Conservation (phyloP, 441 rosid species). For the Populus hybrid region DNA sequence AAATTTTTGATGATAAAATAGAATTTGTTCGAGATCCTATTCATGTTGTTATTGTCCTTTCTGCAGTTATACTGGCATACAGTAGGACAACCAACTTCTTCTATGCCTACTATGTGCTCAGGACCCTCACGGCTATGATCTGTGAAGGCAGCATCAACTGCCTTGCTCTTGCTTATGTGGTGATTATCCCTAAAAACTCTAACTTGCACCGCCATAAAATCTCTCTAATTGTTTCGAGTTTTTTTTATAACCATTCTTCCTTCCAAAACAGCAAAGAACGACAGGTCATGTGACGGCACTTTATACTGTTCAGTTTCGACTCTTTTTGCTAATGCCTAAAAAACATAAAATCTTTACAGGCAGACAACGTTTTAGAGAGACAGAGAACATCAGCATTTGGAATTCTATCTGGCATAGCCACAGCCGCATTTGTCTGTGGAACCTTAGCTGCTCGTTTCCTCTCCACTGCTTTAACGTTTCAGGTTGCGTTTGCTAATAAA, state of each 20-base stretch:
- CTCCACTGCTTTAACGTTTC: constrained; percentile 48
- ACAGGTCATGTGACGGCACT: too few species aligned
- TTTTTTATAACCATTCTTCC: too few species aligned
- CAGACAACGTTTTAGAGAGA: constrained; percentile 46
- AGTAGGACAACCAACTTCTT: constrained; percentile 57
- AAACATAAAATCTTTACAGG: constrained; percentile 34
- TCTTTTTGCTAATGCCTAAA: too few species aligned
- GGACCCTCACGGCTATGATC: constrained; percentile 62
- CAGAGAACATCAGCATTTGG: constrained; percentile 68
- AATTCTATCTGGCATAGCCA: constrained; percentile 50
- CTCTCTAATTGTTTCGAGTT: too few species aligned
- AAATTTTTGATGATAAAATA: too few species aligned
- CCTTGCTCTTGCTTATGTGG: constrained; percentile 88
- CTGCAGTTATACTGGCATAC: constrained; percentile 74
- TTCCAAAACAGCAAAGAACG: neutral
- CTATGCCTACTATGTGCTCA: too few species aligned
- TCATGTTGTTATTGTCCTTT: neutral
- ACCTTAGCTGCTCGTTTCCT: constrained; percentile 75
- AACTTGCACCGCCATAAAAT: too few species aligned
- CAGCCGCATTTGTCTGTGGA: constrained; percentile 53
- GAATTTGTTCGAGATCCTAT: neutral
- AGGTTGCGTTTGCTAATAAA: constrained; percentile 34
- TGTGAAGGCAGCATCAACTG: constrained; percentile 62
- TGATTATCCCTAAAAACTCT: constrained; percentile 11
- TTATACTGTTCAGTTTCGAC: neutral